Evolutionary conservation across 1,284 basidiomycete species (phyloP).

Genomic region (Leccinum subrobustum): DNA sequence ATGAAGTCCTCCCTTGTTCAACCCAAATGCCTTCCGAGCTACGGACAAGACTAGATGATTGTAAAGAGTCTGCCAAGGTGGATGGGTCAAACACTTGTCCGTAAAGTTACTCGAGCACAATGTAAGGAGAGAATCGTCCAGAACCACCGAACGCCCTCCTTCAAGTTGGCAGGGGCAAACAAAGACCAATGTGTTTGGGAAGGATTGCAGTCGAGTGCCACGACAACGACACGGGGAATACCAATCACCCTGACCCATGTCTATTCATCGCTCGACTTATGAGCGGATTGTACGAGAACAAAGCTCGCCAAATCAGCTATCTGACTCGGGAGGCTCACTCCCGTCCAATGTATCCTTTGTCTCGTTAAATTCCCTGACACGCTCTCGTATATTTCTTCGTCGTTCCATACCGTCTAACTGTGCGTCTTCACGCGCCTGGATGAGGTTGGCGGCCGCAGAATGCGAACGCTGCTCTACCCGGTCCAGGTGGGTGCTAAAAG

Average conservation of each 20-base stretch:
- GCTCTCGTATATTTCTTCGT: slow-evolving; percentile 39
- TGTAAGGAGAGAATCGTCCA: not conserved
- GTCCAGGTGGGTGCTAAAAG: slow-evolving; percentile 20
- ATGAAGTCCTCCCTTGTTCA: not conserved
- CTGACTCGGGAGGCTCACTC: not conserved
- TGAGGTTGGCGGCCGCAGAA: slow-evolving; percentile 42
- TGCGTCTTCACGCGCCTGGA: slow-evolving; percentile 43
- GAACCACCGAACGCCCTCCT: not conserved
- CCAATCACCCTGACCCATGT: not conserved
- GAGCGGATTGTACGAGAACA: not conserved
- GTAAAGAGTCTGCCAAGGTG: not conserved
- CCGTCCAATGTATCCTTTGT: not conserved
- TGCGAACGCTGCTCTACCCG: slow-evolving; percentile 29
- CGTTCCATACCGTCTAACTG: slow-evolving; percentile 40
- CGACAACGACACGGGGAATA: not conserved
- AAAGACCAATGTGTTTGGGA: not conserved
- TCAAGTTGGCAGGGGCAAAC: not conserved
- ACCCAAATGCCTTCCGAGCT: not conserved
- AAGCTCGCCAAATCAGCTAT: not conserved
- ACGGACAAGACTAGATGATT: not conserved
- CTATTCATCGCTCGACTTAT: not conserved
- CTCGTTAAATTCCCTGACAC: slow-evolving; percentile 31
- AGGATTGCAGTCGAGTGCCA: not conserved
- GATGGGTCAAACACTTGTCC: not conserved
- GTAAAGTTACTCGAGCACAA: not conserved